Conservation (phyloP, 2,329 filamentous ascomycete genomes). For the Chrysosporium queenslandicum region DNA sequence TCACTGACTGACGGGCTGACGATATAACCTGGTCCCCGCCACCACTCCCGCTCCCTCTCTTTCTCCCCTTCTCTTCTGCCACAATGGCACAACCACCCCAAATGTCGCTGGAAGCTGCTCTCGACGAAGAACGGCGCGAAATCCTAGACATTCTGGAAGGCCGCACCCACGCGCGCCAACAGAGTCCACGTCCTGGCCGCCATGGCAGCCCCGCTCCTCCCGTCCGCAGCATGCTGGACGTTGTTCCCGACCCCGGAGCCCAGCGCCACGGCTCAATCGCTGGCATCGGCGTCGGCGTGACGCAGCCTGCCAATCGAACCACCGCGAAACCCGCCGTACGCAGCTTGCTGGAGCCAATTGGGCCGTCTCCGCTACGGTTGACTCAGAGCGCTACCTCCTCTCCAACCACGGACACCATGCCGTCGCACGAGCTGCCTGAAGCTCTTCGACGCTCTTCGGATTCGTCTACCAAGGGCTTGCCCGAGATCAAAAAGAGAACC, state of each 20-base stretch:
- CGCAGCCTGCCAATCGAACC: conserved; percentile 23
- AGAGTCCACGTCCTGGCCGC: conserved; percentile 40
- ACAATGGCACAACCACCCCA: conserved; percentile 19
- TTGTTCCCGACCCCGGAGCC: conserved; percentile 37
- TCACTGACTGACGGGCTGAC: too few relatives aligned
- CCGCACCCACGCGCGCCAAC: conserved; percentile 20
- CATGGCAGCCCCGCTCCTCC: conserved; percentile 54
- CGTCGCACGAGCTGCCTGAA: conserved; percentile 28
- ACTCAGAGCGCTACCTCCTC: conserved; percentile 27
- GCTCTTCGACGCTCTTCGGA: conserved; percentile 29
- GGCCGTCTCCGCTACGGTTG: conserved; percentile 28
- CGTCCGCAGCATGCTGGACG: conserved; percentile 58
- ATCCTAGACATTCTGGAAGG: conserved; percentile 60
- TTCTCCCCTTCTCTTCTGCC: neutral
- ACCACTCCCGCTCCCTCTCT: neutral
- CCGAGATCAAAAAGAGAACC: conserved; percentile 19
- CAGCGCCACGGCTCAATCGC: conserved; percentile 32
- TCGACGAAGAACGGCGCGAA: conserved; percentile 68
- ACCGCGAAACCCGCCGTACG: conserved; percentile 15
- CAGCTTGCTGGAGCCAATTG: conserved; percentile 32
- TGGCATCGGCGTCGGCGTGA: conserved; percentile 30
- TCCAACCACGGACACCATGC: conserved; percentile 25
- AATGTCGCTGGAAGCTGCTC: conserved; percentile 66
- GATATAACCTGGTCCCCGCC: conserved; percentile 7
- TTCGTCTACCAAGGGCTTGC: conserved; percentile 20